These are phyloP conservation scores for Fraxinus sp. DNA, from an alignment of 305 asterid genomes.

Conservation along the genomic window DNA sequence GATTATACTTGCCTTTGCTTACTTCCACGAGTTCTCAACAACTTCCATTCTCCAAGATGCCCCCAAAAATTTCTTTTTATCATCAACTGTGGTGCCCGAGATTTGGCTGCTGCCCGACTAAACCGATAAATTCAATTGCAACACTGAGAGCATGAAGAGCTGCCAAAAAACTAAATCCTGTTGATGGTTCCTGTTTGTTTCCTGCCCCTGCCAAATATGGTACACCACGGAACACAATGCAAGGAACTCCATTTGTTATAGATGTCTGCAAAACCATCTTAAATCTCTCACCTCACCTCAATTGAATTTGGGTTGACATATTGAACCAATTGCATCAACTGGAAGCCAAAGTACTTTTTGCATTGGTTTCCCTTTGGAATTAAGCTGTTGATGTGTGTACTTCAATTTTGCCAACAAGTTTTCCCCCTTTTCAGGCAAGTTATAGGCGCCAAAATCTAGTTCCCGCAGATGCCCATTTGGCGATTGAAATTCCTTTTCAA, in stretches of 20 bases:
- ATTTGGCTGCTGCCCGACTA: not conserved
- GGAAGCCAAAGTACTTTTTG: not conserved
- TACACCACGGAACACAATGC: not conserved
- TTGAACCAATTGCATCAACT: not conserved
- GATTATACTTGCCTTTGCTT: not conserved
- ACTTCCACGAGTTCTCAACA: not conserved
- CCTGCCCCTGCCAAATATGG: not conserved
- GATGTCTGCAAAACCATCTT: not conserved
- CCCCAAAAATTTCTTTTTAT: not conserved
- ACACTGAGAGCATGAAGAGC: not conserved
- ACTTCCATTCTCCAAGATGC: not conserved
- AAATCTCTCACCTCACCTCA: not conserved
- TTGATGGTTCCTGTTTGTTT: not conserved
- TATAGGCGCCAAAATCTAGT: not conserved
- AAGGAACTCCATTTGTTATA: not conserved
- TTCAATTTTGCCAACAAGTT: not conserved
- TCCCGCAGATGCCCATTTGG: not conserved
- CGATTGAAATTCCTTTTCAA: not conserved
- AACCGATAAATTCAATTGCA: not conserved
- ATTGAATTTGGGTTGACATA: not conserved
- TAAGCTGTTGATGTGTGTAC: not conserved
- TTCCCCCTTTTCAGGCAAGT: not conserved
- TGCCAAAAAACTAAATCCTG: not conserved
- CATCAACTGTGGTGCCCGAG: not conserved
- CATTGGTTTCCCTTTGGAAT: not conserved